These are phyloP conservation scores for Lichtheimia ramosa DNA, from an alignment of 371 early-diverging fungal species.

Conservation along the genomic window DNA sequence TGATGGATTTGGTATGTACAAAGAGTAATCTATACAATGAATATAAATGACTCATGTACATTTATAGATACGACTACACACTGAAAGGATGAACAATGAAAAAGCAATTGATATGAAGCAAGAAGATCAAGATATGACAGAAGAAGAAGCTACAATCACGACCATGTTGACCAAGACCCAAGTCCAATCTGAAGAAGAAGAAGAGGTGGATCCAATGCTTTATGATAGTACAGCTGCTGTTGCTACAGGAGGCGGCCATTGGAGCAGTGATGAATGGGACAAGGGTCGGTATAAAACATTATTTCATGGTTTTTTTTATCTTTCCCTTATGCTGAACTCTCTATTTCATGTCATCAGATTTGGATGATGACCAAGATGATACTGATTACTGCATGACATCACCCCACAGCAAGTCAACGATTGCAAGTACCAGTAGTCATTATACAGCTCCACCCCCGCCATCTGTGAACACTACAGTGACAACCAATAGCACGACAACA, in stretches of 20 bases:
- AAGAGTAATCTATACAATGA: background rate
- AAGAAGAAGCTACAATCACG: background rate
- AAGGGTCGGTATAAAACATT: background rate
- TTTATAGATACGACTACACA: conserved; percentile 28
- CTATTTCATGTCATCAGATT: background rate
- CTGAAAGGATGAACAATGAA: conserved; percentile 20
- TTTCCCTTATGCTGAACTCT: no score
- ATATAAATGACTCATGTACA: background rate
- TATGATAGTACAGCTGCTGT: background rate
- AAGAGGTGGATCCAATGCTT: background rate
- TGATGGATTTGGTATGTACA: conserved; percentile 39
- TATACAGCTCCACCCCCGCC: background rate
- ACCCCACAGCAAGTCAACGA: conserved; percentile 8
- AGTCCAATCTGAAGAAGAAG: conserved; percentile 13
- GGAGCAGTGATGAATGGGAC: background rate
- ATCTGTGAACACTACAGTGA: background rate
- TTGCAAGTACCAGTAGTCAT: background rate
- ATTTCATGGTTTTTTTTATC: no score
- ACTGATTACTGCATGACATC: conserved; percentile 10
- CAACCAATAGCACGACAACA: background rate
- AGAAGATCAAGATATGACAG: background rate
- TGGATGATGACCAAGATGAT: conserved; percentile 5
- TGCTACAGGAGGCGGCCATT: background rate
- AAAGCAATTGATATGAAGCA: conserved; percentile 13
- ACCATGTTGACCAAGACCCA: conserved; percentile 9